Base-by-base conservation (phyloP, 208 protist species). In the Crithidia brevicula region DNA sequence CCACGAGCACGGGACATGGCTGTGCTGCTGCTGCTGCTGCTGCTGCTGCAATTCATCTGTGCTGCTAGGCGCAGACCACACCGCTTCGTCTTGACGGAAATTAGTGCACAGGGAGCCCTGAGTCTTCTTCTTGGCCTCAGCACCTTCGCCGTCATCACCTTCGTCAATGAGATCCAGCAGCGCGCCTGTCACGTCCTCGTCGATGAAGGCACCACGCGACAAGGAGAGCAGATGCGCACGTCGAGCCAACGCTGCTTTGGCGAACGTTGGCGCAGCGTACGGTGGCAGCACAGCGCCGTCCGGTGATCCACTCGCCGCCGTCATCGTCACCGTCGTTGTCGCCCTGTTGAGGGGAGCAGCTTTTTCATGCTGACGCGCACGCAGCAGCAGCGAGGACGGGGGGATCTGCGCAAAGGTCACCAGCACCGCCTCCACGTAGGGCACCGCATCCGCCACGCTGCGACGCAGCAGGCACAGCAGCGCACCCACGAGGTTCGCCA, bases 361-460 rank as follows among this genome's bases (percentile, higher is more conserved):
- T 33, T 52, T 43, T 18, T 50, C 53, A 1, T 30, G 20, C 53
- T 45, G 22, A 1, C 60, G 38, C 27, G 51, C 43, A 15, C 23
- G 60, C 52, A 75, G 30, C 47, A 58, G 40, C 34, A 85, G 53
- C 43, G 63, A 59, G 28, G 38, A 45, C 8, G 22, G 50, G 6
- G 74, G 76, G 10, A 84, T 75, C 45, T 47, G 56, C 46, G 71
- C 80, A 49, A 72, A 77, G 13, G 46, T 72, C 30, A 51, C 49
- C 9, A 86, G 71, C 22, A 79, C 30, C 22, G 67, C 69, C 42
- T 84, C 70, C 18, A 85, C 77, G 49, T 69, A 74, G n/a, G 67
- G 66, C 38, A 89, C 23, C 22, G 73, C 71, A 42, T 84, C 80
- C 40, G 53, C 65, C 18, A 65, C 67, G 25, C 70, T 52, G 31